Evolutionary conservation across 1,139 yeast species (phyloP), one percentile per base, ranked within the genome.

Genomic region (Suhomyces maxii): DNA sequence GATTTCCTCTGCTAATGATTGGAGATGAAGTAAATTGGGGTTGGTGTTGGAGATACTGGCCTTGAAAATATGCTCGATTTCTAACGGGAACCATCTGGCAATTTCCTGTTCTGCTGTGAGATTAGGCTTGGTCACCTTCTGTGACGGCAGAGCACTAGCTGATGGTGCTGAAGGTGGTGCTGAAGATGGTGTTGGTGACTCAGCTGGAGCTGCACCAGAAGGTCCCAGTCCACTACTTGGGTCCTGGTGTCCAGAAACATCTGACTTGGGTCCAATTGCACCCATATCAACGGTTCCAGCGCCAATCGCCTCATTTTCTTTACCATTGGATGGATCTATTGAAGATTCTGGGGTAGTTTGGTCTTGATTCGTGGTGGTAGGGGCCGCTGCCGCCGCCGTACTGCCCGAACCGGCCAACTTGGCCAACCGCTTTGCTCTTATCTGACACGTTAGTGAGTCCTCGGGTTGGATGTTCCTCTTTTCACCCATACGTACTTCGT

Each of bases 391-490:
- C 18, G 34, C 3, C 34, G 33, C 37, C 36, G 37, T 8, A 26
- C 13, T 11, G n/a, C 52, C 50, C 8, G 43, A 40, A n/a, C 36
- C 42, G 14, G 44, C 73, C 46, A 80, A 61, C 50, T 71, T 74
- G n/a, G 84, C 84, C 55, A 81, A 64, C 40, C 86, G 61, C 56
- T 79, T 80, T 36, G 83, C 83, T 56, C 86, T 73, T 28, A 80
- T 77, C 73, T 78, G 61, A 28, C 50, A 8, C 14, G 42, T 51
- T 52, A 36, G 46, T 33, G 14, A 8, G 12, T n/a, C 13, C 26
- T 26, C 26, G 46, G 42, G 18, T 26, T 9, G 18, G 25, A 6
- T 26, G 26, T 6, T 11, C 18, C 13, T 6, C 8, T 10, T 13
- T 10, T 12, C 10, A 18, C 23, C 9, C 34, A 26, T 43, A 60